Evolutionary conservation across 176 grass and related monocot species (phyloP).

Genomic region (Zizania latifolia): DNA sequence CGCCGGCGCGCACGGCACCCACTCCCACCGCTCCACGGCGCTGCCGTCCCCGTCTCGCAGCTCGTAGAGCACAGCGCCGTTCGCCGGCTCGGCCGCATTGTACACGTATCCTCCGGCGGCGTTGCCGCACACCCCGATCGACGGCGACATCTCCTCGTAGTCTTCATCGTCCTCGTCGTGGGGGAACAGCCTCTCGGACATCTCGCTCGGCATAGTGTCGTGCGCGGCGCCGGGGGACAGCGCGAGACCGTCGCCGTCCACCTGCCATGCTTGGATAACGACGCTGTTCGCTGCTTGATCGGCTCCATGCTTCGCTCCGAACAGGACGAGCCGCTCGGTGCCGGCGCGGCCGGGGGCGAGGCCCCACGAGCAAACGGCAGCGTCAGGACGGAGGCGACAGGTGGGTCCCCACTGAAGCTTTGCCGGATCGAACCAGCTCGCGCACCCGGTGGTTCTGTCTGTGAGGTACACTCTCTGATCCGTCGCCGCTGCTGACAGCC

Average conservation of each 20-base stretch:
- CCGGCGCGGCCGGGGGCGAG: constrained; percentile 31
- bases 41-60: neutral
- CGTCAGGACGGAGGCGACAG: constrained; percentile 25
- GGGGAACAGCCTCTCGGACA: constrained; percentile 50
- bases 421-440: constrained; percentile 75
- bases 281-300: neutral
- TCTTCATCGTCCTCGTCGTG: constrained; percentile 32
- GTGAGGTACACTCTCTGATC: constrained; percentile 48
- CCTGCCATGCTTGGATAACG: constrained; percentile 53
- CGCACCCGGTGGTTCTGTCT: constrained; percentile 40
- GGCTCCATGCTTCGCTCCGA: constrained; percentile 39
- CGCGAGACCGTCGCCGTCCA: constrained; percentile 49
- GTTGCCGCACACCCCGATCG: constrained; percentile 55
- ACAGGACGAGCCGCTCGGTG: constrained; percentile 43
- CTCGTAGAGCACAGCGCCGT: constrained; percentile 69
- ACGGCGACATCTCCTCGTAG: constrained; percentile 4
- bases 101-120: constrained; percentile 70
- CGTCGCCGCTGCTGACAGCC: constrained; percentile 56
- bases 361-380: constrained; percentile 26
- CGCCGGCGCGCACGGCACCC: constrained; percentile 50
- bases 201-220: constrained; percentile 52
- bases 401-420: constrained; percentile 49
- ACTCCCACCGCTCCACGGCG: constrained; percentile 61
- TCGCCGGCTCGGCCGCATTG: constrained; percentile 55
- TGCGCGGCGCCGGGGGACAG: neutral